These are phyloP conservation scores for Condylostoma magnum DNA, from an alignment of 169 alveolate genomes.

Conservation along the genomic window DNA sequence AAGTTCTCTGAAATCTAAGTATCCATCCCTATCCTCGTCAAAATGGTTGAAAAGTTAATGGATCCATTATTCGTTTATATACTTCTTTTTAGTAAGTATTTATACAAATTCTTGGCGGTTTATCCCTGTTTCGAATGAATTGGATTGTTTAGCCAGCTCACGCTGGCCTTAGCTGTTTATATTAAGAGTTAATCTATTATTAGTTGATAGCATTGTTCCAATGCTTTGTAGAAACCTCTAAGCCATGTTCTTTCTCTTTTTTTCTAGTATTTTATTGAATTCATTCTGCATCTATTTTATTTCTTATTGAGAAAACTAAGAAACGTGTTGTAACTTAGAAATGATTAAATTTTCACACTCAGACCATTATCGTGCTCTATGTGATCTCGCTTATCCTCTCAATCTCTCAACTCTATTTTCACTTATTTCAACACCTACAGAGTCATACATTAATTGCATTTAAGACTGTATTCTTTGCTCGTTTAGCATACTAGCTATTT, in stretches of 20 bases:
- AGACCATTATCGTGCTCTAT: conserved; percentile 18
- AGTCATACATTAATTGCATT: neutral
- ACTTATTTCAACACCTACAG: neutral
- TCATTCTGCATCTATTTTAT: neutral
- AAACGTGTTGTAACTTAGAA: neutral
- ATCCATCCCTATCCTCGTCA: conserved; percentile 21
- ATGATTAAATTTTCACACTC: neutral
- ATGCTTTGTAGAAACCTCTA: no score
- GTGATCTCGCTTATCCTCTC: neutral
- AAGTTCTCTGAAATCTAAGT: conserved; percentile 29
- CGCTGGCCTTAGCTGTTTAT: neutral
- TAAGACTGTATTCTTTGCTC: neutral
- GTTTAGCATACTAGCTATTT: neutral
- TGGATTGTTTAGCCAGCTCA: neutral
- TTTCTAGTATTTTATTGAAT: neutral
- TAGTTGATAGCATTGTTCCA: no score
- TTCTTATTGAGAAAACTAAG: conserved; percentile 16
- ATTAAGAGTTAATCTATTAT: neutral
- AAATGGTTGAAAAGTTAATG: neutral
- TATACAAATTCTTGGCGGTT: neutral
- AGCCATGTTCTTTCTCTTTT: neutral
- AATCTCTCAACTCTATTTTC: conserved; percentile 3
- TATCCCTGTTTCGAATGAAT: neutral
- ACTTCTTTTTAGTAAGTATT: neutral
- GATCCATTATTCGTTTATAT: neutral